Evolutionary conservation across 2,329 filamentous ascomycete species (phyloP).

Genomic region (Chalaropsis thielavioides): DNA sequence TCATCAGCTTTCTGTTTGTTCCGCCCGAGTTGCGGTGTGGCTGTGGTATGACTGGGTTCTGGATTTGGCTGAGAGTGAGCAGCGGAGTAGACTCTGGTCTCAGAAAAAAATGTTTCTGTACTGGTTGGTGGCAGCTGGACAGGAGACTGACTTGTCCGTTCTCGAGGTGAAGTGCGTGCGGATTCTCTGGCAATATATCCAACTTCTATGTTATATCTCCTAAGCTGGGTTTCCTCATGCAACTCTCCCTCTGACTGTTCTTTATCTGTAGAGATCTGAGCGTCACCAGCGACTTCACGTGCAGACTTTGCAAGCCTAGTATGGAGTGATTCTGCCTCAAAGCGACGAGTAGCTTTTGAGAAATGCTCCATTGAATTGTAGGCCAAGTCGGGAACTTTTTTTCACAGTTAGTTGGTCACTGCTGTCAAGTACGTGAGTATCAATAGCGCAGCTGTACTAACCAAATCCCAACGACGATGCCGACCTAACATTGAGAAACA

Average conservation of each 20-base stretch:
- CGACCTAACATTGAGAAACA: slow-evolving; percentile 25
- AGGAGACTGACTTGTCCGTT: neutral
- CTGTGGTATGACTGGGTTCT: neutral
- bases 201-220: neutral
- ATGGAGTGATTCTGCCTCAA: neutral
- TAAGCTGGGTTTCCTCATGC: neutral
- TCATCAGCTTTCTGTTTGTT: neutral
- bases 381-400: slow-evolving; percentile 35
- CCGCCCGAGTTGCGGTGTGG: slow-evolving; percentile 10
- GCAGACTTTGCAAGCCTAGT: neutral
- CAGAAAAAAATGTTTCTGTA: neutral
- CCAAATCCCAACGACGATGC: slow-evolving; percentile 19
- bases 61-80: neutral
- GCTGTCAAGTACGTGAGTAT: no score
- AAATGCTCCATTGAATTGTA: slow-evolving; percentile 35
- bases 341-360: neutral
- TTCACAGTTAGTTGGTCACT: slow-evolving; percentile 19
- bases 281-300: neutral
- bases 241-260: neutral
- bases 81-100: neutral
- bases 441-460: slow-evolving; percentile 16
- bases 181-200: neutral
- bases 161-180: neutral
- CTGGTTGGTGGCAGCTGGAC: neutral
- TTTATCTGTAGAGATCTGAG: neutral